Percentiles rank a stretch among this genome's conserved stretches.
phyloP scores from a whole-genome alignment of 139 green algal species.

The Chlorella sp. region DNA sequence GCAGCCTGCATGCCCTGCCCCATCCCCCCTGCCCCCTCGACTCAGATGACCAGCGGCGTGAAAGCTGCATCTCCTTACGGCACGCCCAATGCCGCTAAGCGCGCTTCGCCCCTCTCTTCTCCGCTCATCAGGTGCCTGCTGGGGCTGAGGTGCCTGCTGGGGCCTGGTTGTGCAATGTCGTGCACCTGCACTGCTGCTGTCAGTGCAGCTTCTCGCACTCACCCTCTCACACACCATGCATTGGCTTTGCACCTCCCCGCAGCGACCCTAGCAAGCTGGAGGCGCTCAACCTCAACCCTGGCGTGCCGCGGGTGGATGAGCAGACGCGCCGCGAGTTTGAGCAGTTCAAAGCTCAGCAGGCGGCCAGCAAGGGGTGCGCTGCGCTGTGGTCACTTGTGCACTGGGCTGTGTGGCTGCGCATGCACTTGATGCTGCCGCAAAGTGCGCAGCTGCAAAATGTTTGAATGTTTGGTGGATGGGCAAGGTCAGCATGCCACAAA shows the following conservation, averaged over 20 bases:
- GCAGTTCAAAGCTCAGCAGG: slow-evolving; percentile 49
- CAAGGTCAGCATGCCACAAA: no score
- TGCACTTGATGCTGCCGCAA: no score
- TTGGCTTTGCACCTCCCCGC: not conserved
- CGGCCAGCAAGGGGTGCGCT: slow-evolving; percentile 15
- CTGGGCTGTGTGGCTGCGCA: no score
- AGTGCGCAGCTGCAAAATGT: no score
- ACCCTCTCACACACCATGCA: not conserved
- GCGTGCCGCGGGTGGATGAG: slow-evolving; percentile 40
- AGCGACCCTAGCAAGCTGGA: slow-evolving; percentile 53
- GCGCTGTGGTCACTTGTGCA: not conserved
- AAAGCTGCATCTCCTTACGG: slow-evolving; percentile 61
- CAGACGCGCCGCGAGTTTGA: slow-evolving; percentile 49
- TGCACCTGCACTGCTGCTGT: not conserved
- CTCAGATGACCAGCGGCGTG: slow-evolving; percentile 25
- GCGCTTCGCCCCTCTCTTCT: slow-evolving; percentile 40
- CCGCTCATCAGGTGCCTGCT: slow-evolving; percentile 41
- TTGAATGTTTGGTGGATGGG: no score
- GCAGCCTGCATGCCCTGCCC: not conserved
- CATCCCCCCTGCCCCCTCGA: not conserved
- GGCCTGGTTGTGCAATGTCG: not conserved
- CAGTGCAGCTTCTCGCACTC: not conserved
- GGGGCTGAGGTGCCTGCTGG: no score
- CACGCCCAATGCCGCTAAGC: slow-evolving; percentile 50
- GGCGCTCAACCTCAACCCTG: slow-evolving; percentile 60